Evolutionary conservation across 306 rosid genomes (phyloP), one percentile per base, ranked within the genome.

Genomic region (Cucumis cinereus): DNA sequence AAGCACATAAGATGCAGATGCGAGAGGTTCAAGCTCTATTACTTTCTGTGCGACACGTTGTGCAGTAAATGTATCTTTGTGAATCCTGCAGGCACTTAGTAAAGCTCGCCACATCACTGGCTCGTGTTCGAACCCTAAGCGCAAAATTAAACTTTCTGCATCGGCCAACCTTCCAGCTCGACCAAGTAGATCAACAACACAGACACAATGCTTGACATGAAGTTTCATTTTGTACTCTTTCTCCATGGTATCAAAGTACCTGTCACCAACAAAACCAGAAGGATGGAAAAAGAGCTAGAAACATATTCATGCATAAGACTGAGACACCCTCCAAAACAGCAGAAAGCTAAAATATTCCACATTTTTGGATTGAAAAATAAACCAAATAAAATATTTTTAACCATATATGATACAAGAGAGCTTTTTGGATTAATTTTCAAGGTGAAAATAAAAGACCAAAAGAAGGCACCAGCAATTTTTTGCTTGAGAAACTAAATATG

Each of bases 51-150:
- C 92, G 53, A 80, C 79, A 58, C 20, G 78, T 50, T 84, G 77
- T 64, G 86, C 92, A 53, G 79, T 79, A 67, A 47, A 49, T 76
- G 79, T 76, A 75, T 89, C 86, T 70, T 78, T 83, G 62, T 86
- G 77, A 66, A 86, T 82, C 81, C 86, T 76, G 78, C 92, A 86
- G 64, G 92, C 92, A 78, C 89, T 82, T 38, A 86, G 66, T 73
- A 89, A 78, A 77, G 90, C 85, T 58, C 89, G 84, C 92, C 92
- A 86, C 80, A 85, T 38, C 78, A 84, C 89, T 3, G 92, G 89
- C 73, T 89, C 83, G 20, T 83, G 61, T 76, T 75, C 58, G 24
- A 89, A 85, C 77, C 83, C 83, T 13, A 84, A 86, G 47, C 66
- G 55, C 36, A 77, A 36, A 78, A 89, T 85, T 56, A 84, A 83